A percentile compares a stretch with the other conserved stretches of the same genome.
Conservation (phyloP, 1,284 basidiomycete species). For the Cerioporus squamosus region DNA sequence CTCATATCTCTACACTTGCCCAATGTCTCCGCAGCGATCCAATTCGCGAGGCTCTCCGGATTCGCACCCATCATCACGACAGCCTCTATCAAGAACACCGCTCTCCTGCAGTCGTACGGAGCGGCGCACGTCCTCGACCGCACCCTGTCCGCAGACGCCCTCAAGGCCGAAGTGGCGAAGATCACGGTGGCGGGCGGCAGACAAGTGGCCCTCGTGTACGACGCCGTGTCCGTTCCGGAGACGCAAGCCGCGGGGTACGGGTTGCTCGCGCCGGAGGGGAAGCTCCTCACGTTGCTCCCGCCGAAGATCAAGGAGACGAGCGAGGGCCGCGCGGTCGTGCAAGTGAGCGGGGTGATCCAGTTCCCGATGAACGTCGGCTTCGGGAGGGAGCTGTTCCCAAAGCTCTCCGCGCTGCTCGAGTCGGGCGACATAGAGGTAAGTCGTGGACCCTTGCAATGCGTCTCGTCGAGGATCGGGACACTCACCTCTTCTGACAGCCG, state of each 20-base stretch:
- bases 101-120: slow-evolving; percentile 37
- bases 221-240: slow-evolving; percentile 28
- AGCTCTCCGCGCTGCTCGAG: slow-evolving; percentile 33
- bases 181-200: slow-evolving; percentile 20
- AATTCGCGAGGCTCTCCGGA: slow-evolving; percentile 39
- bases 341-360: slow-evolving; percentile 31
- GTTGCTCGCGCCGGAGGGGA: slow-evolving; percentile 30
- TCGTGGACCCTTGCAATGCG: background rate
- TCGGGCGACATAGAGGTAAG: slow-evolving; percentile 10
- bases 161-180: slow-evolving; percentile 22
- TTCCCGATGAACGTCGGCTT: slow-evolving; percentile 30
- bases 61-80: slow-evolving; percentile 41
- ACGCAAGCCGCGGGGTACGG: slow-evolving; percentile 28
- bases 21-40: slow-evolving; percentile 26
- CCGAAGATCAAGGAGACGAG: slow-evolving; percentile 6
- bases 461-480: too few relatives aligned
- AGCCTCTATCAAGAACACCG: slow-evolving; percentile 37
- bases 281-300: slow-evolving; percentile 16
- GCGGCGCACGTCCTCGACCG: slow-evolving; percentile 43
- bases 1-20: too few relatives aligned
- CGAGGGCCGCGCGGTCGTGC: slow-evolving; percentile 13
- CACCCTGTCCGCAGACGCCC: slow-evolving; percentile 15
- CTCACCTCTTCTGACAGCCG: slow-evolving; percentile 10
- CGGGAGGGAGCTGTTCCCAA: slow-evolving; percentile 46
- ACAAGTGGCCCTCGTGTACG: slow-evolving; percentile 31